These are phyloP conservation scores for Zygosaccharomyces sapae DNA, from an alignment of 1,139 yeast genomes.

Conservation along the genomic window DNA sequence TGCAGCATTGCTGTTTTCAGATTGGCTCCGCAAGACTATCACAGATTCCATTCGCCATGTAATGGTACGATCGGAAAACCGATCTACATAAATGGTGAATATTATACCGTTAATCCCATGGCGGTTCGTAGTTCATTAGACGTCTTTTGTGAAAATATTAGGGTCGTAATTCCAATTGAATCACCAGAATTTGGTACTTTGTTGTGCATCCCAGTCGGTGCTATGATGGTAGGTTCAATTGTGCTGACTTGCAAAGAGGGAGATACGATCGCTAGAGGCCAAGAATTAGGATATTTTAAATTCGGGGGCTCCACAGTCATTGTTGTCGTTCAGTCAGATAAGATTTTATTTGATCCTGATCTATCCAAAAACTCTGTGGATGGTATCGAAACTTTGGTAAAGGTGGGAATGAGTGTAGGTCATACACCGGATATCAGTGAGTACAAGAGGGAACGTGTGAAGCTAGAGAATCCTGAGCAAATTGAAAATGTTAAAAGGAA, in stretches of 20 bases:
- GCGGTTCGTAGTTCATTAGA: conserved; percentile 84
- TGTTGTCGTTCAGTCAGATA: conserved; percentile 46
- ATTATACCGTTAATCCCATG: conserved; percentile 97
- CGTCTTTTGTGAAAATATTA: conserved; percentile 87
- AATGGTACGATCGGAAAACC: conserved; percentile 67
- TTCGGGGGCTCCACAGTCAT: conserved; percentile 93
- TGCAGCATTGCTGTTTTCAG: conserved; percentile 65
- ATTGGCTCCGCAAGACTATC: conserved; percentile 95
- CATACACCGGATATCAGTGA: conserved; percentile 55
- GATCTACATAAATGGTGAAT: conserved; percentile 74
- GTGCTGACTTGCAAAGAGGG: conserved; percentile 66
- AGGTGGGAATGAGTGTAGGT: conserved; percentile 91
- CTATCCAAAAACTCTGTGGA: conserved; percentile 60
- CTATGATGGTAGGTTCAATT: conserved; percentile 98
- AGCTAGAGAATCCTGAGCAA: conserved; percentile 47
- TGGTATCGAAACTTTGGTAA: conserved; percentile 73
- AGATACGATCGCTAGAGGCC: conserved; percentile 58
- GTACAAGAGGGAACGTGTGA: conserved; percentile 47
- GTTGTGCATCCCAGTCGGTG: conserved; percentile 81
- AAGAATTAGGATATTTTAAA: conserved; percentile 89
- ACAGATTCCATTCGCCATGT: conserved; percentile 87
- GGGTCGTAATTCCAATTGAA: conserved; percentile 72
- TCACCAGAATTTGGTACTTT: conserved; percentile 72
- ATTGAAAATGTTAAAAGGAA: conserved; percentile 55
- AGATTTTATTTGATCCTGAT: conserved; percentile 66